Evolutionary conservation across 768 basidiomycete genomes (phyloP), one percentile per base, ranked within the genome.

Genomic region (Lyophyllum shimeji): DNA sequence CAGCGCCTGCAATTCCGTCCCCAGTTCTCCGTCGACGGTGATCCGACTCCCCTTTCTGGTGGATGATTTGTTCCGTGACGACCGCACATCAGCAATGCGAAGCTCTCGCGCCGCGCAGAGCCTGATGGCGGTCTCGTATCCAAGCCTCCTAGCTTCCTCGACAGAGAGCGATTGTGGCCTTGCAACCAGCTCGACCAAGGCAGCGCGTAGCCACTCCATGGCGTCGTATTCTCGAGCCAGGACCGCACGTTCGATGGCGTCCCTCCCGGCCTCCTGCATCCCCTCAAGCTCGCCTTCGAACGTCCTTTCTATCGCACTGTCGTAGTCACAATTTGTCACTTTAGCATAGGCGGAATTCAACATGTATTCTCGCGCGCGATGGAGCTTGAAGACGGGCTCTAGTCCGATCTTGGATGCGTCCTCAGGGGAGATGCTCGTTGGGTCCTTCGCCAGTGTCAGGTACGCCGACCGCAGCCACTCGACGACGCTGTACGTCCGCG

Each of bases 381-480:
- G 48, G 21, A 60, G 55, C 31, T 54, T 53, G 40, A 60, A 50
- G 21, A 37, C 34, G 17, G 27, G 40, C 42, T 53, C 52, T 18
- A 53, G 27, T 8, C 55, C 55, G 9, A 59, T 37, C 8, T 20
- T 47, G 39, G 45, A 44, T 7, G 27, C 46, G 13, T 52, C 51
- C 12, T 52, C 40, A 18, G 18, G 2, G 17, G 54, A 56, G 11
- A 59, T 39, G 4, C 34, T 23, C 6, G 50, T 33, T 15, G 24
- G 18, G n/a, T 11, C 12, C 2, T 47, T 37, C 8, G 47, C 24
- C 7, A 59, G 47, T 21, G 21, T 21, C 2, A 42, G n/a, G 17
- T 57, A 60, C 7, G 55, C 47, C 7, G 59, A 50, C 3, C 40
- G 55, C n/a, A 60, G 31, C 59, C 59, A 60, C 6, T 47, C 34